Percentiles rank a stretch among this genome's conserved stretches.
Conservation (phyloP, 2,329 filamentous ascomycete genomes). For the Pseudopyrenochaeta lycopersici region DNA sequence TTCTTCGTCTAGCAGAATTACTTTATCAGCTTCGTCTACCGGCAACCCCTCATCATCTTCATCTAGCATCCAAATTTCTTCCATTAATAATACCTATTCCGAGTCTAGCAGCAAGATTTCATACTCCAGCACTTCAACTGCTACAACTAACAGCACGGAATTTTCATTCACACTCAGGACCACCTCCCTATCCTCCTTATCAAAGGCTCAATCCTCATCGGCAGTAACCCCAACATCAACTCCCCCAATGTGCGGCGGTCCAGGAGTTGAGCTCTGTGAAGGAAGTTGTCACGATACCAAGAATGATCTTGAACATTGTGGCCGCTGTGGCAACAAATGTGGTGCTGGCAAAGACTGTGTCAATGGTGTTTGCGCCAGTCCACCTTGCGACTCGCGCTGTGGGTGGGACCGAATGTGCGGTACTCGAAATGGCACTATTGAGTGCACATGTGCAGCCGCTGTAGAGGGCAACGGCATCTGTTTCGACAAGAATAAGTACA, state of each 20-base stretch:
- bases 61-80: conserved; percentile 1
- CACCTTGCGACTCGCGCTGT: conserved; percentile 41
- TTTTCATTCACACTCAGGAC: not conserved
- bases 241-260: conserved; percentile 20
- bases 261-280: conserved; percentile 24
- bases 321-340: conserved; percentile 37
- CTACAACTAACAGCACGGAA: conserved; percentile 3
- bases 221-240: conserved; percentile 12
- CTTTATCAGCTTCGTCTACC: not conserved
- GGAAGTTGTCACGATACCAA: conserved; percentile 33
- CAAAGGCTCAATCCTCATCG: conserved; percentile 3
- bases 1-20: conserved; percentile 4
- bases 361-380: conserved; percentile 46
- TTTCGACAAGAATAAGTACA: conserved; percentile 32
- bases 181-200: conserved; percentile 4
- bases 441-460: conserved; percentile 40
- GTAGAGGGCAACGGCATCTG: conserved; percentile 36
- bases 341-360: conserved; percentile 29
- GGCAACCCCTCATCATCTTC: conserved; percentile 2
- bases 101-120: not conserved
- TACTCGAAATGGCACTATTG: conserved; percentile 15
- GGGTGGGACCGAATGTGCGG: conserved; percentile 35
- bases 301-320: conserved; percentile 35
- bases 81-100: not conserved
- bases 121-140: not conserved